Percentiles rank a stretch among this genome's conserved stretches.
Evolutionary conservation across 768 basidiomycete genomes (phyloP).

Genomic region (Pleurotus giganteus): DNA sequence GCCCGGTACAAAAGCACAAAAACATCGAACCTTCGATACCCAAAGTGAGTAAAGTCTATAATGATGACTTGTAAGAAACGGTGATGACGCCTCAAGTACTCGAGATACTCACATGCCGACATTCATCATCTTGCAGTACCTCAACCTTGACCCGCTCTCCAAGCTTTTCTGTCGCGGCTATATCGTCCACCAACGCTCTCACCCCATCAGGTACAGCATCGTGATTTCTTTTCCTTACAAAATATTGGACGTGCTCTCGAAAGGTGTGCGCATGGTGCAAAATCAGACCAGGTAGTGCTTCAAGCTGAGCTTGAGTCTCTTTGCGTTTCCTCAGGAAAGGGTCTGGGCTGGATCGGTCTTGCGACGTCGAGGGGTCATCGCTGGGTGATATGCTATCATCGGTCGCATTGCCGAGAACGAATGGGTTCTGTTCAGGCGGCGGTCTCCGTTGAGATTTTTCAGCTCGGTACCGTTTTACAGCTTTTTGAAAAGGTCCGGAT

Average conservation of each 20-base stretch:
- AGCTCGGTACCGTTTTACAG: slow-evolving; percentile 41
- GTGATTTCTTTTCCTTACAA: slow-evolving; percentile 22
- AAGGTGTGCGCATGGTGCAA: slow-evolving; percentile 27
- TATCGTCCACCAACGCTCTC: slow-evolving; percentile 29
- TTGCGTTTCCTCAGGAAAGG: slow-evolving; percentile 17
- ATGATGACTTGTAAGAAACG: background rate
- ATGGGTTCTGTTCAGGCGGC: background rate
- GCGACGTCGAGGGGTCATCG: background rate
- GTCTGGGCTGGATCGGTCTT: background rate
- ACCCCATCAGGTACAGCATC: slow-evolving; percentile 26
- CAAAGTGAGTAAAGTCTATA: slow-evolving; percentile 29
- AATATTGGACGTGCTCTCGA: slow-evolving; percentile 30
- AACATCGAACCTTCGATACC: slow-evolving; percentile 27
- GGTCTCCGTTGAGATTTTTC: background rate
- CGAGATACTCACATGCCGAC: slow-evolving; percentile 26
- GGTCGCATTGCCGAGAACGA: background rate
- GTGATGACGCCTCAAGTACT: background rate
- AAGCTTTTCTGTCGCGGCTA: slow-evolving; percentile 29
- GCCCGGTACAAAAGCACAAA: background rate
- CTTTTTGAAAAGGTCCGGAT: slow-evolving; percentile 40
- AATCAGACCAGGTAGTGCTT: slow-evolving; percentile 30
- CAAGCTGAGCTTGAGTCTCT: slow-evolving; percentile 23
- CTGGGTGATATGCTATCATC: background rate
- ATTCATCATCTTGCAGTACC: slow-evolving; percentile 30
- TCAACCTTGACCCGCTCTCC: slow-evolving; percentile 29